Percentiles rank a stretch among this genome's conserved stretches.
phyloP scores from a whole-genome alignment of 176 grass and related monocot genomes.

The Musa troglodytarum region DNA sequence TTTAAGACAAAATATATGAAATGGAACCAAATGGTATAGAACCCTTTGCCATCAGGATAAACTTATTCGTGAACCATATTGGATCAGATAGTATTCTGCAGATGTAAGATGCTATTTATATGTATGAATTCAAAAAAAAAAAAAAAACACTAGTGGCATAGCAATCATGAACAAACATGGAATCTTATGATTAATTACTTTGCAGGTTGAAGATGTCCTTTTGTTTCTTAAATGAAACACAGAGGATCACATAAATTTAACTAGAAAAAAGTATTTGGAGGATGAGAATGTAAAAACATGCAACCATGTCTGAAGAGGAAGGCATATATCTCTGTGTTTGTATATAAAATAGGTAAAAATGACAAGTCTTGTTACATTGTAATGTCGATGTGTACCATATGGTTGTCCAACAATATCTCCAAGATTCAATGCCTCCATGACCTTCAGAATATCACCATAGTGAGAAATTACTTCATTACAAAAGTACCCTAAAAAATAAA shows the following conservation, averaged over 20 bases:
- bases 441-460: conserved; percentile 5
- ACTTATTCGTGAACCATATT: neutral
- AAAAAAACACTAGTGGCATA: neutral
- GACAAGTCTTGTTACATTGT: neutral
- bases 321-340: neutral
- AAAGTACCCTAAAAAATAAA: neutral
- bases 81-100: neutral
- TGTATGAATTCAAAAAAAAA: neutral
- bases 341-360: neutral
- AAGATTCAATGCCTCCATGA: conserved; percentile 12
- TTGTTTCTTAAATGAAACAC: too few relatives aligned
- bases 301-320: neutral
- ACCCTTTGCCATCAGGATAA: too few relatives aligned
- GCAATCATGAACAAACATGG: too few relatives aligned
- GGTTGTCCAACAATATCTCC: conserved; percentile 11
- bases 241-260: too few relatives aligned
- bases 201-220: too few relatives aligned
- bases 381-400: conserved; percentile 15
- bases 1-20: too few relatives aligned
- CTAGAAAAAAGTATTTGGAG: too few relatives aligned
- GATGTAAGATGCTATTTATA: neutral
- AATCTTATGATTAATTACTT: too few relatives aligned
- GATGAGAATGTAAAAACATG: neutral
- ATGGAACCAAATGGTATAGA: too few relatives aligned
- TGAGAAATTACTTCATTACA: neutral